Evolutionary conservation across 2,329 filamentous ascomycete genomes (phyloP).

Genomic region (Exophiala mesophila): DNA sequence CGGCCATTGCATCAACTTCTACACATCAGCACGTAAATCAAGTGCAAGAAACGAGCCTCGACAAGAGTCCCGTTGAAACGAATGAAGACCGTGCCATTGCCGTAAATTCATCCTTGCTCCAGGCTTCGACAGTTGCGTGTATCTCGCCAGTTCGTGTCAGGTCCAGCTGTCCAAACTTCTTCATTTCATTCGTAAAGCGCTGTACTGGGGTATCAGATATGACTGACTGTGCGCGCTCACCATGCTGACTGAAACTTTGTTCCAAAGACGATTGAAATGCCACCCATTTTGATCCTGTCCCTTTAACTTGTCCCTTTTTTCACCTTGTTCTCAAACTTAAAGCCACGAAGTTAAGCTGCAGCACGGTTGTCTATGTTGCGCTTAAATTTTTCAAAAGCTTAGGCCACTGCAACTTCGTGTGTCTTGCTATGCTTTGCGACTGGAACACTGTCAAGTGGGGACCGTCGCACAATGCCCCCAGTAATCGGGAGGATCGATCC

Average conservation of each 20-base stretch:
- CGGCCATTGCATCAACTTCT: too few relatives aligned
- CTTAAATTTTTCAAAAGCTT: conserved; percentile 19
- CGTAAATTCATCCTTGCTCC: background rate
- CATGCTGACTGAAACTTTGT: background rate
- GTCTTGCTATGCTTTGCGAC: conserved; percentile 15
- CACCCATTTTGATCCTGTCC: background rate
- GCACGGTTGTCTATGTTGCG: conserved; percentile 15
- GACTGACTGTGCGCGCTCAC: conserved; percentile 2
- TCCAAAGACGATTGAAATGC: conserved; percentile 1
- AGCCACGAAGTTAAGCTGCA: conserved; percentile 12
- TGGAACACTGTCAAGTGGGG: conserved; percentile 48
- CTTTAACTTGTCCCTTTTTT: background rate
- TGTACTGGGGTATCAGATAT: conserved; percentile 3
- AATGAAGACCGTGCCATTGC: too few relatives aligned
- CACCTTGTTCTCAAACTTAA: background rate
- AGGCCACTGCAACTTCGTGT: conserved; percentile 21
- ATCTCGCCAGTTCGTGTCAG: conserved; percentile 2
- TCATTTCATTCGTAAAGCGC: conserved; percentile 1
- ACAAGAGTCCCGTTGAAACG: too few relatives aligned
- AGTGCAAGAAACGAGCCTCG: background rate
- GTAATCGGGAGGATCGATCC: conserved; percentile 78
- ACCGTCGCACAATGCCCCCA: conserved; percentile 84
- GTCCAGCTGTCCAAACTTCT: conserved; percentile 1
- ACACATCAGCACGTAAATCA: too few relatives aligned
- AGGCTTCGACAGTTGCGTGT: background rate